Conservation (phyloP, 768 basidiomycete genomes). For the Clitopilus passeckerianus region DNA sequence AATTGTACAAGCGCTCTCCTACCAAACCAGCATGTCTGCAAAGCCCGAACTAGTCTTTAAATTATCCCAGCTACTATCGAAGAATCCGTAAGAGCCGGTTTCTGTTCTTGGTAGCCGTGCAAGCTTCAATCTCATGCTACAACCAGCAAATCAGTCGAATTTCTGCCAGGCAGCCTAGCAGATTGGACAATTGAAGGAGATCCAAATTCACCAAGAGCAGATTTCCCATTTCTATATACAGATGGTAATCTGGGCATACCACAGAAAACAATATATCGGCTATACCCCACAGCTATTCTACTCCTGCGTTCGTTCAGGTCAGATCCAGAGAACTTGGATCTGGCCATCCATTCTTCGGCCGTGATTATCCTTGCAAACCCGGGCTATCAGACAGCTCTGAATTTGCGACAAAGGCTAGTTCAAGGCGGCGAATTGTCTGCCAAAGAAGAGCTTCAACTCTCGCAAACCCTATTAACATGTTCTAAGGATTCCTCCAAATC, state of each 20-base stretch:
- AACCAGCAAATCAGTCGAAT: conserved; percentile 47
- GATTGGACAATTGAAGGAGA: conserved; percentile 33
- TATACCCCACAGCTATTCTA: conserved; percentile 42
- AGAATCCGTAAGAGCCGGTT: not conserved
- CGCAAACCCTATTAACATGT: conserved; percentile 42
- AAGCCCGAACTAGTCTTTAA: not conserved
- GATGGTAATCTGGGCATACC: conserved; percentile 65
- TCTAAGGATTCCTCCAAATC: conserved; percentile 57
- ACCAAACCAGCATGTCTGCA: not conserved
- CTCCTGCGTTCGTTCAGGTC: conserved; percentile 26
- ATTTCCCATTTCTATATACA: conserved; percentile 48
- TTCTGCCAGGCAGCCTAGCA: conserved; percentile 52
- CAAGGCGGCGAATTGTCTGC: conserved; percentile 27
- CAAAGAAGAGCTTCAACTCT: conserved; percentile 42
- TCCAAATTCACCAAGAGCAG: conserved; percentile 16
- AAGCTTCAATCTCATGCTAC: not conserved
- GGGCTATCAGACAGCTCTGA: conserved; percentile 64
- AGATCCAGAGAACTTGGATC: conserved; percentile 4
- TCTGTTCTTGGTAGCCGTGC: not conserved
- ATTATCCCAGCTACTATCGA: not conserved
- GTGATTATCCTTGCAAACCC: conserved; percentile 64
- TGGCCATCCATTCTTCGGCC: conserved; percentile 22
- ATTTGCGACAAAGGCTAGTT: conserved; percentile 52
- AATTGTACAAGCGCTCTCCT: too few species aligned
- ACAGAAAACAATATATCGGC: conserved; percentile 44